Evolutionary conservation across 768 basidiomycete species (phyloP).

Genomic region (Albatrellus ellisii): DNA sequence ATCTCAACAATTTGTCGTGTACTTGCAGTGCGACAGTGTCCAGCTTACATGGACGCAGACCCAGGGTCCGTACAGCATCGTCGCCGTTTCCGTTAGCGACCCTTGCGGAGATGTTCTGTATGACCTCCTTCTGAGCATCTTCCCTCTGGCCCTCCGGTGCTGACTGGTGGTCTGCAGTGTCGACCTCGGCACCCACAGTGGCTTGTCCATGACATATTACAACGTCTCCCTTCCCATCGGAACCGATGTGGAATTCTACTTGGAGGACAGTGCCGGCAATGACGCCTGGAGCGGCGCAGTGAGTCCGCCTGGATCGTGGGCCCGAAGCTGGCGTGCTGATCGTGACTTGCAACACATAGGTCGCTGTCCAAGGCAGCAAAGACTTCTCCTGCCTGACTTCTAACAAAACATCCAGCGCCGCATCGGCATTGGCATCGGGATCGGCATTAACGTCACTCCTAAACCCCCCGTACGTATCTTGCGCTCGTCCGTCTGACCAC

Average conservation of each 20-base stretch:
- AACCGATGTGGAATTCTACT: constrained; percentile 33
- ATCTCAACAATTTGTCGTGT: too few relatives aligned
- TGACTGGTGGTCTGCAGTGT: constrained; percentile 32
- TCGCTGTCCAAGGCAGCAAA: constrained; percentile 23
- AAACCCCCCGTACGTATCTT: not conserved
- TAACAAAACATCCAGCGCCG: not conserved
- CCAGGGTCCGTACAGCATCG: constrained; percentile 41
- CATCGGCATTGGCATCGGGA: not conserved
- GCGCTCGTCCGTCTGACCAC: not conserved
- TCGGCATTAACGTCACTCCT: not conserved
- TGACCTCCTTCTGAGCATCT: constrained; percentile 15
- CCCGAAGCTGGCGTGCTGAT: not conserved
- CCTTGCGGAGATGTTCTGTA: constrained; percentile 51
- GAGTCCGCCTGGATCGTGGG: constrained; percentile 17
- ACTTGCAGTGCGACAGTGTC: constrained; percentile 35
- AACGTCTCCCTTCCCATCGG: constrained; percentile 32
- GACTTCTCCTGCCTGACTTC: constrained; percentile 25
- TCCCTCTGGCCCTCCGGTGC: not conserved
- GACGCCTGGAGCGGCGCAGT: constrained; percentile 61
- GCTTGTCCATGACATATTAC: constrained; percentile 32
- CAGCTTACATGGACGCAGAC: constrained; percentile 39
- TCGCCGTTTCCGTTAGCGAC: constrained; percentile 37
- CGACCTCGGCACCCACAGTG: constrained; percentile 40
- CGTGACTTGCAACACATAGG: constrained; percentile 14
- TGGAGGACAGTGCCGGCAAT: constrained; percentile 36